Conservation (phyloP, 345 rosid genomes). For the Citrus sinensis region DNA sequence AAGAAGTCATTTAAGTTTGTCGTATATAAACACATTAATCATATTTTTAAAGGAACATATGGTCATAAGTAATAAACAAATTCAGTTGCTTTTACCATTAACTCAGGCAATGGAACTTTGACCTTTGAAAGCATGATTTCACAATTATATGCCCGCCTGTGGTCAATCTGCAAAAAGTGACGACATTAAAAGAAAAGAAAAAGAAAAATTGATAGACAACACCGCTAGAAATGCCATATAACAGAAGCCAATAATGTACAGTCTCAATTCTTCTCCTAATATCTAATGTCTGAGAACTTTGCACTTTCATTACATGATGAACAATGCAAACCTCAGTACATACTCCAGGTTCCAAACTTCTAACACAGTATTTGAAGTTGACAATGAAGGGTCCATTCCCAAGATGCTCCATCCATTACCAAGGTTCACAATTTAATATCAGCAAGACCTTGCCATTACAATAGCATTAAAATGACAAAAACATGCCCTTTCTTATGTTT, state of each 20-base stretch:
- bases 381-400: not conserved
- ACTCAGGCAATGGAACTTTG: slow-evolving; percentile 75
- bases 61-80: not conserved
- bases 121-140: slow-evolving; percentile 99
- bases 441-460: not conserved
- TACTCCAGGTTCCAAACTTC: not conserved
- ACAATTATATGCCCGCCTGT: slow-evolving; percentile 91
- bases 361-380: not conserved
- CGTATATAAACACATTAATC: not conserved
- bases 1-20: not conserved
- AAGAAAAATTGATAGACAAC: not conserved
- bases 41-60: not conserved
- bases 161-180: slow-evolving; percentile 67
- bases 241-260: not conserved
- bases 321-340: not conserved
- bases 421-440: not conserved
- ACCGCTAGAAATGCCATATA: not conserved
- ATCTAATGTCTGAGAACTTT: not conserved
- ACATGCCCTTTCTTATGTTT: not conserved
- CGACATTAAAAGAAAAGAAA: slow-evolving; percentile 1
- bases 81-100: slow-evolving; percentile 57
- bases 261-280: not conserved
- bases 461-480: not conserved
- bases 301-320: not conserved
- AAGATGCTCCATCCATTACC: not conserved